Conservation (phyloP, 2,329 filamentous ascomycete species). For the Colletotrichum sp. region DNA sequence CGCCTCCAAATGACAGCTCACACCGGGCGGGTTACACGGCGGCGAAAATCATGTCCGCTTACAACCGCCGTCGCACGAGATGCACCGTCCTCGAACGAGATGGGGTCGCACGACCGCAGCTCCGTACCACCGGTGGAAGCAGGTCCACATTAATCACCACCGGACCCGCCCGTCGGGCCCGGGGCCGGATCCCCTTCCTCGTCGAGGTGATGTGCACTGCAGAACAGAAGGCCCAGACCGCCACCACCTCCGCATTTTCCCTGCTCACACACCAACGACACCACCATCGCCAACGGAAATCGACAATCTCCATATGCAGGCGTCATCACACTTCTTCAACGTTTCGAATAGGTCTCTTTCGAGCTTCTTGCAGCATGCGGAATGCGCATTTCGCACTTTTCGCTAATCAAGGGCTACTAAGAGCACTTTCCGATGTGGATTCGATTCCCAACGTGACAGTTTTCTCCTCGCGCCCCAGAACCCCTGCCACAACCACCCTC, state of each 20-base stretch:
- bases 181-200: slow-evolving; percentile 1
- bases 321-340: neutral
- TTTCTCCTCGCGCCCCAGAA: neutral
- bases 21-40: neutral
- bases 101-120: neutral
- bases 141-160: neutral
- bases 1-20: neutral
- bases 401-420: neutral
- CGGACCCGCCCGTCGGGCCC: slow-evolving; percentile 2
- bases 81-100: neutral
- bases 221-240: neutral
- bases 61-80: neutral
- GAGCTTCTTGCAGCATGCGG: slow-evolving; percentile 5
- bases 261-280: neutral
- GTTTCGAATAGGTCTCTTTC: neutral
- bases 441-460: slow-evolving; percentile 9
- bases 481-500: neutral
- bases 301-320: neutral
- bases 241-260: neutral
- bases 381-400: neutral
- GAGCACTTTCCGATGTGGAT: neutral
- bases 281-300: neutral
- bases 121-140: neutral
- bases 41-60: neutral
- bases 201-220: neutral